A percentile compares a stretch with the other conserved stretches of the same genome.
Conservation (phyloP, 2,329 filamentous ascomycete species). For the Didymella pinodella region DNA sequence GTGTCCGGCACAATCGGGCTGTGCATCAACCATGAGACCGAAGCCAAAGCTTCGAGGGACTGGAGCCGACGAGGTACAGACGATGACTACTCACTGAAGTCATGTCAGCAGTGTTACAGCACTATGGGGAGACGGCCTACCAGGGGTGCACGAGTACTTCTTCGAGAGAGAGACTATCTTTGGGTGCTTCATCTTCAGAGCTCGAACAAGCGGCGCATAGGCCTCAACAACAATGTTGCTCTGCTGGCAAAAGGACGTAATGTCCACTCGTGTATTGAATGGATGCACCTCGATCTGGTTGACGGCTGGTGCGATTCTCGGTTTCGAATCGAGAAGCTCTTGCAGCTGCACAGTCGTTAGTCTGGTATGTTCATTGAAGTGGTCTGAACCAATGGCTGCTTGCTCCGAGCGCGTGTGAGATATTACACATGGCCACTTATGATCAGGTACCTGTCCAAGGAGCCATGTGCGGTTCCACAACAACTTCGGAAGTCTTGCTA, state of each 20-base stretch:
- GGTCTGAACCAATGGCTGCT: conserved; percentile 14
- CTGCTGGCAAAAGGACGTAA: conserved; percentile 70
- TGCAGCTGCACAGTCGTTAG: conserved; percentile 61
- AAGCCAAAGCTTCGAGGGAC: background rate
- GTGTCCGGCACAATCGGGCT: background rate
- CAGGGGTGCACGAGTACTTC: conserved; percentile 74
- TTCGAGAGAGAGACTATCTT: conserved; percentile 67
- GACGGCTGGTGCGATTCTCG: conserved; percentile 70
- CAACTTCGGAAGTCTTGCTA: conserved; percentile 14
- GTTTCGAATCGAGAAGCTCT: conserved; percentile 70
- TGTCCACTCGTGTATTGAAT: conserved; percentile 76
- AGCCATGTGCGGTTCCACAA: conserved; percentile 13
- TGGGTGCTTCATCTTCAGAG: conserved; percentile 72
- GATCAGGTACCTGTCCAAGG: background rate
- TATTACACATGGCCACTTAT: background rate
- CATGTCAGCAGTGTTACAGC: conserved; percentile 7
- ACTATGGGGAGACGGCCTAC: conserved; percentile 36
- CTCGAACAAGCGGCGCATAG: conserved; percentile 79
- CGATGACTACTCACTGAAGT: conserved; percentile 10
- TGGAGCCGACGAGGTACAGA: background rate
- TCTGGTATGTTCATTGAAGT: conserved; percentile 2
- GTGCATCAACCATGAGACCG: background rate
- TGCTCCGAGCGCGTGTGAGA: conserved; percentile 13
- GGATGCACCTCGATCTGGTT: conserved; percentile 85
- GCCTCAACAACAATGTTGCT: conserved; percentile 77